Evolutionary conservation across 495 filamentous ascomycete species (phyloP), one percentile per base, ranked within the genome.

Genomic region (Chaetomidium leptoderma): DNA sequence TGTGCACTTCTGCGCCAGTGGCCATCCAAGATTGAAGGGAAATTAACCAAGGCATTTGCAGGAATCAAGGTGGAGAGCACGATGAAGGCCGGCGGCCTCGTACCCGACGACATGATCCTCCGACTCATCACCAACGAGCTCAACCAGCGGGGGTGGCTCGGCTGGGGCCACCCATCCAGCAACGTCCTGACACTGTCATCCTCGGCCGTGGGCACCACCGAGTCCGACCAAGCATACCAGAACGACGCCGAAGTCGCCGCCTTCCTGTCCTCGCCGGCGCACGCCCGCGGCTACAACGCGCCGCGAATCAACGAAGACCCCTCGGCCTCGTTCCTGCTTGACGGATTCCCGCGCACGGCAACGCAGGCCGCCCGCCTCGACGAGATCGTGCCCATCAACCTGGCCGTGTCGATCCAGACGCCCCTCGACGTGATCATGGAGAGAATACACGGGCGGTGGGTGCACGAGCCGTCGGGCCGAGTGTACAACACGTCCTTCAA

Each of bases 401-500:
- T 96, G 58, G 93, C 89, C 60, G 85, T 96, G 49, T 81, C 81
- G 53, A 73, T 85, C 48, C 68, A 74, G 58, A 89, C 86, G 3
- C 87, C 87, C 2, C 68, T 81, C 39, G 82, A 86, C 17, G 88
- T 95, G 53, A 92, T 98, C 58, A 78, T 97, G 56, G 83, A 90
- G 46, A 86, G 93, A 21, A 96, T 98, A 59, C 84, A 86, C 39
- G 87, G 87, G 56, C 87, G 93, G 54, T 96, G 92, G 90, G 87
- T 97, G 24, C 93, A 98, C 70, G 90, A 88, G 64, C 87, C 92
- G 0, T 93, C 89, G 3, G 93, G 93, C 3, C 80, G 93, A 14
- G 83, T 96, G 3, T 98, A 98, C 76, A 98, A 97, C 66, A 92
- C 87, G 0, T 87, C 86, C 3, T 98, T 95, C 79, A 89, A 97